These are phyloP conservation scores for Monosporozyma unispora DNA, from an alignment of 805 yeast species.

Conservation along the genomic window DNA sequence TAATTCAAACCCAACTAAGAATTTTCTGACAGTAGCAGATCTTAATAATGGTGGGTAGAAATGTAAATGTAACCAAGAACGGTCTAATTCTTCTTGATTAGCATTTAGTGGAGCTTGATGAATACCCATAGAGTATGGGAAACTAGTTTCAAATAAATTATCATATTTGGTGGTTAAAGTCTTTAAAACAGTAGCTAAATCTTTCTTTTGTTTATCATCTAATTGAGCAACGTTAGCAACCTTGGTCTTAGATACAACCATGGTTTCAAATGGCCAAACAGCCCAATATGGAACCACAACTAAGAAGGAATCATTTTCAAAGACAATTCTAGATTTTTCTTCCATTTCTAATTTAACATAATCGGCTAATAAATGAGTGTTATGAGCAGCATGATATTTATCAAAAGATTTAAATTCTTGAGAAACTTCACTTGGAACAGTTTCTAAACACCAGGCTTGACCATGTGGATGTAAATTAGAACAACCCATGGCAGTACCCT, in stretches of 20 bases:
- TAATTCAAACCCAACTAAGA: slow-evolving; percentile 63
- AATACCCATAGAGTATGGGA: slow-evolving; percentile 76
- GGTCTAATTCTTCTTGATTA: slow-evolving; percentile 34
- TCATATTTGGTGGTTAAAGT: slow-evolving; percentile 56
- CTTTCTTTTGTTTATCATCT: slow-evolving; percentile 37
- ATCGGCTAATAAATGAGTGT: slow-evolving; percentile 49
- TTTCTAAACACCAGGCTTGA: slow-evolving; percentile 67
- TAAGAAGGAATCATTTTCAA: slow-evolving; percentile 52
- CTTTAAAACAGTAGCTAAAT: slow-evolving; percentile 48
- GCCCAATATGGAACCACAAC: slow-evolving; percentile 79
- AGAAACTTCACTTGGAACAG: slow-evolving; percentile 57
- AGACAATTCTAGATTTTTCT: slow-evolving; percentile 44
- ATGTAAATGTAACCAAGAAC: slow-evolving; percentile 61
- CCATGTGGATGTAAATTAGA: slow-evolving; percentile 80
- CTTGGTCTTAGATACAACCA: slow-evolving; percentile 50
- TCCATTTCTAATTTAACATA: slow-evolving; percentile 48
- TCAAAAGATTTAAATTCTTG: slow-evolving; percentile 46
- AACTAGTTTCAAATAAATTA: slow-evolving; percentile 56
- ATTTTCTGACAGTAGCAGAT: slow-evolving; percentile 66
- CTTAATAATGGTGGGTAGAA: slow-evolving; percentile 72
- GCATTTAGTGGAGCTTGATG: slow-evolving; percentile 62
- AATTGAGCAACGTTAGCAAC: slow-evolving; percentile 43
- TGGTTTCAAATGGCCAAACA: slow-evolving; percentile 71
- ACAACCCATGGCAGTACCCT: slow-evolving; percentile 76
- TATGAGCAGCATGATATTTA: slow-evolving; percentile 37